Conservation (phyloP, 148 eudicot species). For the Dianthus caryophyllus region DNA sequence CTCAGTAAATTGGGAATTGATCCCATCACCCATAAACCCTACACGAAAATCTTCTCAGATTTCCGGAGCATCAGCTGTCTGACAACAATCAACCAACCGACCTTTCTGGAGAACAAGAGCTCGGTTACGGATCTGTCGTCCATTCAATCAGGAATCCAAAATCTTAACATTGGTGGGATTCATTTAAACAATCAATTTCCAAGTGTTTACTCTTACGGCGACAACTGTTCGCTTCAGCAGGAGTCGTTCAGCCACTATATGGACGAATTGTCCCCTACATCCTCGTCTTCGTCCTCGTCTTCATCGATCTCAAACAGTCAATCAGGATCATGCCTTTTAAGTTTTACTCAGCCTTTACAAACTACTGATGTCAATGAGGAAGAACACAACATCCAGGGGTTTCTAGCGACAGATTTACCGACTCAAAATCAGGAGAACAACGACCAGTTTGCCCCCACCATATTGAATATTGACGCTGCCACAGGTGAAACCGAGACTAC, state of each 20-base stretch:
- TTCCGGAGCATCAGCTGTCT: slow-evolving; percentile 52
- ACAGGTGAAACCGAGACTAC: slow-evolving; percentile 10
- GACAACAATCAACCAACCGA: slow-evolving; percentile 26
- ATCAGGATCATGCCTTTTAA: slow-evolving; percentile 14
- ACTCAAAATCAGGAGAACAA: slow-evolving; percentile 11
- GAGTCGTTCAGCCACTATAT: slow-evolving; percentile 23
- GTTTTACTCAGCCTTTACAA: slow-evolving; percentile 23
- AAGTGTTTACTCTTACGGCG: slow-evolving; percentile 7
- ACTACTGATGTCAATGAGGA: slow-evolving; percentile 17
- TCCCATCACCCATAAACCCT: slow-evolving; percentile 83
- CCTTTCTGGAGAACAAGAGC: slow-evolving; percentile 14
- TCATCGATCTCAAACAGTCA: slow-evolving; percentile 30
- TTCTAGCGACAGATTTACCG: slow-evolving; percentile 15
- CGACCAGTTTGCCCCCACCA: no score
- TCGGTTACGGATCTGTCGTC: slow-evolving; percentile 14
- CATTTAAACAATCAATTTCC: slow-evolving; percentile 26
- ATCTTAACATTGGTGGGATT: not conserved
- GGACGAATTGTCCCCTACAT: slow-evolving; percentile 37
- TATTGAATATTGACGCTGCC: no score
- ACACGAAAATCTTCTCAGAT: slow-evolving; percentile 62
- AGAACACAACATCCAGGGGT: slow-evolving; percentile 24
- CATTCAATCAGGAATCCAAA: slow-evolving; percentile 18
- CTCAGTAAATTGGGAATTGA: slow-evolving; percentile 78
- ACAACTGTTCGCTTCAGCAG: slow-evolving; percentile 8
- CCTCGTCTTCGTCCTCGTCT: slow-evolving; percentile 47